Evolutionary conservation across 805 yeast genomes (phyloP), one percentile per base, ranked within the genome.

Genomic region (Wickerhamiella slavikovae): DNA sequence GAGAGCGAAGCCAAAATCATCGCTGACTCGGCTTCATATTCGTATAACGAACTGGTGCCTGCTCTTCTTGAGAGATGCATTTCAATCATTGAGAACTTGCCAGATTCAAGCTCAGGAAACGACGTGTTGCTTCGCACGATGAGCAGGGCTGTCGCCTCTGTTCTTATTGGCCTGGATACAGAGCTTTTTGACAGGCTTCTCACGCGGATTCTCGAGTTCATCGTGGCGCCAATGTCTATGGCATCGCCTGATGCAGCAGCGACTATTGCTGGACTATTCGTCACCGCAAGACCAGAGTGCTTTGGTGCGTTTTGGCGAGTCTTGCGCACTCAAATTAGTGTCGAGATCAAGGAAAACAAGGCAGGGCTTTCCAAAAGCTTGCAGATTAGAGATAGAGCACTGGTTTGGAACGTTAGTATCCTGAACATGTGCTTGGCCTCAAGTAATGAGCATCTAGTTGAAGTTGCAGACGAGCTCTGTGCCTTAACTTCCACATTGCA

Each of bases 341-440:
- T 62, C 20, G 93, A 85, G 44, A 58, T 85, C 14, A 54, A 55
- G 8, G 78, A 71, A 38, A 76, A 83, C 38, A 75, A 69, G 3
- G 95, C 95, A 0, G 96, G 95, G 3, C 51, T 64, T 1, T 55
- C 71, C 0, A 63, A 93, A 46, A 62, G 49, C 24, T 58, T 75
- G 16, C 58, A 70, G 17, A 77, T 77, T n/a, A 62, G 82, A 24
- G 96, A 89, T 49, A 73, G 72, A 18, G 65, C 71, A 13, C 52
- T 89, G 6, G 68, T 68, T 18, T 68, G 93, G 68, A 66, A 72
- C 43, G 47, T 78, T 19, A 62, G 71, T 3, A 64, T 80, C 2
- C 49, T 83, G 25, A 69, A 72, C 43, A 83, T 79, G 45, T 57
- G 71, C 16, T 48, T 76, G 23, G 68, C 80, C 15, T 74, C 74